Evolutionary conservation across 1,284 basidiomycete genomes (phyloP).

Genomic region (Hymenochaete sp.): DNA sequence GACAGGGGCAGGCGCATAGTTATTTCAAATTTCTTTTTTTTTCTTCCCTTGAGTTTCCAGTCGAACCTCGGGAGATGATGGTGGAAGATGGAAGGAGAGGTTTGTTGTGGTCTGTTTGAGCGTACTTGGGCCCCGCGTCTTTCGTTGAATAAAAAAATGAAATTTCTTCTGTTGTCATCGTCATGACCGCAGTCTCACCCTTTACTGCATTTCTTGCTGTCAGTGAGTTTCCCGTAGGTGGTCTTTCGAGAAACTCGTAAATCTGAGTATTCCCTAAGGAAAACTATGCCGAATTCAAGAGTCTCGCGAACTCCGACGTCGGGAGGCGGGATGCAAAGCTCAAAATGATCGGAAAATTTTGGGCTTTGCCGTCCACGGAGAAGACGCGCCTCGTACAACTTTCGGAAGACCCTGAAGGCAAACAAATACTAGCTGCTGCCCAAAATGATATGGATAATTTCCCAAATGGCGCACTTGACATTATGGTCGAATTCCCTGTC

Average conservation of each 20-base stretch:
- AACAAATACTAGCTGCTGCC: slow-evolving; percentile 3
- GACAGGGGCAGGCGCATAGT: too few species aligned
- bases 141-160: too few species aligned
- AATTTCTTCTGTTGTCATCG: too few species aligned
- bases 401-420: slow-evolving; percentile 6
- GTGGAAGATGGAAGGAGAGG: too few species aligned
- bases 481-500: not conserved
- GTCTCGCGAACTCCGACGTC: not conserved
- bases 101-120: too few species aligned
- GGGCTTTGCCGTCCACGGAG: slow-evolving; percentile 3
- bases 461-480: slow-evolving; percentile 3
- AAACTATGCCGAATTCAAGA: slow-evolving; percentile 8
- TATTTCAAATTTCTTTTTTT: too few species aligned
- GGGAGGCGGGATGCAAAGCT: slow-evolving; percentile 12
- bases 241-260: too few species aligned
- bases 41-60: too few species aligned
- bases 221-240: slow-evolving; percentile 6
- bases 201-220: slow-evolving; percentile 16
- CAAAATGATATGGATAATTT: slow-evolving; percentile 9
- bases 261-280: slow-evolving; percentile 7
- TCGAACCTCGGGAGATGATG: too few species aligned
- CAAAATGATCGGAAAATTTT: slow-evolving; percentile 4
- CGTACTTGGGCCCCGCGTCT: too few species aligned
- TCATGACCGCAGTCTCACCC: slow-evolving; percentile 3
- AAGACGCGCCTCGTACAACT: slow-evolving; percentile 6